Conservation (phyloP, 331 rosid species). For the Pyracantha coccinea region DNA sequence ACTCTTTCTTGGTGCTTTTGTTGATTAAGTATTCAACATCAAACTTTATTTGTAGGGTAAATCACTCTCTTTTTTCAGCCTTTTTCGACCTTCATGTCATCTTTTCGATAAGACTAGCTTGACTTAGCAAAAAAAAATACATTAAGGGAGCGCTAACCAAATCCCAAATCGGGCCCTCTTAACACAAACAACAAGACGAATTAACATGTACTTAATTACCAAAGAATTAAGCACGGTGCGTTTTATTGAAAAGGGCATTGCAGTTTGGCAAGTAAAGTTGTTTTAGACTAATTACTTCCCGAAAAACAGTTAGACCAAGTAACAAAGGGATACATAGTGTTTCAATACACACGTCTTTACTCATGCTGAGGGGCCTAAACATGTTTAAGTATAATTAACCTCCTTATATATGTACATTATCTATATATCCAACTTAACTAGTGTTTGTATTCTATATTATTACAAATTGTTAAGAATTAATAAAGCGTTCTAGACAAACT, state of each 20-base stretch:
- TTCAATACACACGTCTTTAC: slow-evolving; percentile 3
- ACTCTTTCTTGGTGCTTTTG: slow-evolving; percentile 24
- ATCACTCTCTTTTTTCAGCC: slow-evolving; percentile 41
- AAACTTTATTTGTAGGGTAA: slow-evolving; percentile 70
- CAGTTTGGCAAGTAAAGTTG: slow-evolving; percentile 34
- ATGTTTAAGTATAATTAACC: background rate
- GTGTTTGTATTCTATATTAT: background rate
- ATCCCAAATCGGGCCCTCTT: slow-evolving; percentile 30
- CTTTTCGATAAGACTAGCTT: slow-evolving; percentile 38
- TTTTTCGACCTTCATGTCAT: slow-evolving; percentile 60
- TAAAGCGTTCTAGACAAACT: slow-evolving; percentile 27
- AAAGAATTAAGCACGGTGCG: slow-evolving; percentile 12
- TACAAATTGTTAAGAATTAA: background rate
- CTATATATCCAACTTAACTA: background rate
- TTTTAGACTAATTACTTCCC: slow-evolving; percentile 35
- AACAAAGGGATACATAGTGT: slow-evolving; percentile 1
- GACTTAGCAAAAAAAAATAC: slow-evolving; percentile 25
- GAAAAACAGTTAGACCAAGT: slow-evolving; percentile 18
- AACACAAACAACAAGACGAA: slow-evolving; percentile 74
- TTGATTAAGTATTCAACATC: slow-evolving; percentile 25
- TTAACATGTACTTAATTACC: slow-evolving; percentile 36
- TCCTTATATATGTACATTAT: background rate
- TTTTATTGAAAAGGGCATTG: slow-evolving; percentile 41
- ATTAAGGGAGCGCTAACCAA: slow-evolving; percentile 50
- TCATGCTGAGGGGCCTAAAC: background rate